Evolutionary conservation across 106 monocot species (phyloP), one percentile per base, ranked within the genome.

Genomic region (Apostasia shenzhenica): DNA sequence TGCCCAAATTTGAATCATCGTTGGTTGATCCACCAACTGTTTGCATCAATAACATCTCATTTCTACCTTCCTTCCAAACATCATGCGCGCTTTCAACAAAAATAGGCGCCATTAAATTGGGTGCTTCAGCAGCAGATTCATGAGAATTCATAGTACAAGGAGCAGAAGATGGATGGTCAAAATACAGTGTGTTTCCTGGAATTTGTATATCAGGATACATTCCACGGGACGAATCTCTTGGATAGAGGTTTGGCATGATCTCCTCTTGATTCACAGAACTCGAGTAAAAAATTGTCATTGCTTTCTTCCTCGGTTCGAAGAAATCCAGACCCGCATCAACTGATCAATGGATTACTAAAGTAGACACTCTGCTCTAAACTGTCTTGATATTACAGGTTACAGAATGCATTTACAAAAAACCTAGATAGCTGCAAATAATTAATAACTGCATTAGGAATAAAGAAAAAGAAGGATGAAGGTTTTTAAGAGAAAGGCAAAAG

Each of bases 21-120:
- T 44, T 70, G 2, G 50, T 44, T 2, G 84, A 68, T 10, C 67
- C 73, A 71, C 59, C 59, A 41, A 76, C 73, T 8, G 76, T 45
- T 60, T 90, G 86, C 71, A 81, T 73, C 60, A 83, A 75, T 52
- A 82, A 67, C 77, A 76, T 74, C 57, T 85, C 81, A 61, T 76
- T 77, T 66, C 83, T 80, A 61, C 71, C 73, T 55, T 89, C 82
- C 57, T 78, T 82, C 80, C 77, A 77, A 41, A 57, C 55, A 61
- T 76, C 57, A 43, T 70, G 78, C 26, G 60, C 40, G 40, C 14
- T 69, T 12, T 75, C 71, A 5, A 45, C 26, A 51, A 54, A 57
- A 61, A 45, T 46, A 46, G 57, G 57, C 8, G 70, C 81, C 54
- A 75, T 45, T 41, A 61, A 63, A 55, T 71, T 71, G 13, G 79